Conservation (phyloP, 1,284 basidiomycete species). For the Butyriboletus pseudospeciosus region DNA sequence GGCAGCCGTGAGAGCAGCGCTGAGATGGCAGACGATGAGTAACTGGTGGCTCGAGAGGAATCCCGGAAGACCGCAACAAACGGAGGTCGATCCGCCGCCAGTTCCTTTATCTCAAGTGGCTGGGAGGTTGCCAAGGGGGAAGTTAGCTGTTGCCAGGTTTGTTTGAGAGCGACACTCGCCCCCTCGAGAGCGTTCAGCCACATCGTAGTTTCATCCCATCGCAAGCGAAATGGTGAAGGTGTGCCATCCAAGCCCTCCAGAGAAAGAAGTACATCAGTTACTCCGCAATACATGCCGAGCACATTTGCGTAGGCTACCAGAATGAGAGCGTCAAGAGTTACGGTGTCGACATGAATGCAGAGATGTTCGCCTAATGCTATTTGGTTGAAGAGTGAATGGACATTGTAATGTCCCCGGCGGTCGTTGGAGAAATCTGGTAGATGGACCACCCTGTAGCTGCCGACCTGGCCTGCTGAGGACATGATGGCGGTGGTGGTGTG, state of each 20-base stretch:
- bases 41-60: conserved; percentile 1
- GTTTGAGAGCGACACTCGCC: conserved; percentile 21
- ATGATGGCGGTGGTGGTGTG: not conserved
- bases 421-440: conserved; percentile 37
- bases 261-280: conserved; percentile 39
- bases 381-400: conserved; percentile 3
- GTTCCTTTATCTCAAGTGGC: conserved; percentile 8
- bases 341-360: not conserved
- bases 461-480: conserved; percentile 12
- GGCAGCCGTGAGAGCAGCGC: conserved; percentile 1
- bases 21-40: not conserved
- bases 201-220: conserved; percentile 34
- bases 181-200: conserved; percentile 31
- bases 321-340: conserved; percentile 15
- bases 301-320: conserved; percentile 36
- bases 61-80: conserved; percentile 15
- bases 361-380: conserved; percentile 3
- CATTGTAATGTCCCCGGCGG: conserved; percentile 18
- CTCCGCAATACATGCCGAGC: conserved; percentile 39
- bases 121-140: conserved; percentile 8
- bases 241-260: conserved; percentile 17
- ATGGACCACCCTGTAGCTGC: conserved; percentile 31
- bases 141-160: conserved; percentile 8
- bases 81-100: conserved; percentile 18
- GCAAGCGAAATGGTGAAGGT: conserved; percentile 32